Evolutionary conservation across 2,329 filamentous ascomycete species (phyloP).

Genomic region (Fusarium scirpi): DNA sequence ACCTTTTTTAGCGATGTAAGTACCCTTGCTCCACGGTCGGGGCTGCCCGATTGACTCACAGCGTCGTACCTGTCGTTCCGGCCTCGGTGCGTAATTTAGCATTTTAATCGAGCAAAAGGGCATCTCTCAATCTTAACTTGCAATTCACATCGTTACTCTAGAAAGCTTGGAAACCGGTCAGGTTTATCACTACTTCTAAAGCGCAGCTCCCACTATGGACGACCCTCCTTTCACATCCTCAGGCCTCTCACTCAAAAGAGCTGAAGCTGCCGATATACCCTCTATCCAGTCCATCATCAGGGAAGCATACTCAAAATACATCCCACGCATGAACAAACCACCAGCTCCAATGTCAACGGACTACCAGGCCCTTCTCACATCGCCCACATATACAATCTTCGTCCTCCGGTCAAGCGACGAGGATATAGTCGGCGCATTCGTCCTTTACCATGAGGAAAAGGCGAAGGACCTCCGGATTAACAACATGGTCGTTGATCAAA

Average conservation of each 20-base stretch:
- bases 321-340: conserved; percentile 50
- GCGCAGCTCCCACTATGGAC: not conserved
- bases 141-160: not conserved
- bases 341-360: conserved; percentile 55
- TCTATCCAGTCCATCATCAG: conserved; percentile 48
- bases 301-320: conserved; percentile 51
- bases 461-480: conserved; percentile 42
- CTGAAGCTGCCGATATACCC: conserved; percentile 40
- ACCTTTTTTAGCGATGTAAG: not conserved
- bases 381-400: conserved; percentile 44
- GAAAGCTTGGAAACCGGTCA: not conserved
- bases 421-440: conserved; percentile 47
- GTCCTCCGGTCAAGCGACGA: conserved; percentile 36
- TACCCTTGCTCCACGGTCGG: not conserved
- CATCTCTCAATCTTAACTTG: not conserved
- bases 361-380: conserved; percentile 48
- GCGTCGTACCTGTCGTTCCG: not conserved
- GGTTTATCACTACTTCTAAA: not conserved
- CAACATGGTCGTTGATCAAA: conserved; percentile 48
- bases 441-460: conserved; percentile 33
- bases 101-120: not conserved
- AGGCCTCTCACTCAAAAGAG: not conserved
- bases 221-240: not conserved
- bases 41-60: not conserved
- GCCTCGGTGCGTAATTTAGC: not conserved